Conservation (phyloP, 805 yeast genomes). For the Cyberlindnera mississippiensis region DNA sequence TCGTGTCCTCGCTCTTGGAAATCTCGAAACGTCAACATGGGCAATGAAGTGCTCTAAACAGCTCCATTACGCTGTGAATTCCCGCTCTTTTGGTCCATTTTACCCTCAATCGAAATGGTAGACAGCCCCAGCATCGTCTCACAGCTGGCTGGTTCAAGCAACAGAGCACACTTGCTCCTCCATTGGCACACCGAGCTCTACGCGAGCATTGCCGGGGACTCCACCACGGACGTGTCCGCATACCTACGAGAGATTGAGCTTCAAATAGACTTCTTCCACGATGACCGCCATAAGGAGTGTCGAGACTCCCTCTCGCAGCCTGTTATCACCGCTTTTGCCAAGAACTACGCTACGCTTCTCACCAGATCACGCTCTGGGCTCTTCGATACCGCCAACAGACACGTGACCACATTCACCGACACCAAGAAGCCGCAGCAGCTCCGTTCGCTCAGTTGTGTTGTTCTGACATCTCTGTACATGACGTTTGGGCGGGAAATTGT, state of each 20-base stretch:
- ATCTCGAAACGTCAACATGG: too few species aligned
- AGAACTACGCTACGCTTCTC: slow-evolving; percentile 23
- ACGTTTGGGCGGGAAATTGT: slow-evolving; percentile 31
- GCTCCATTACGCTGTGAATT: too few species aligned
- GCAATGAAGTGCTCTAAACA: too few species aligned
- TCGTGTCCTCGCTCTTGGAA: too few species aligned
- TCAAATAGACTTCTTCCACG: slow-evolving; percentile 20
- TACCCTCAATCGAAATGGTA: slow-evolving; percentile 1
- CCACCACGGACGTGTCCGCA: slow-evolving; percentile 1
- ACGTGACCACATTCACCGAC: slow-evolving; percentile 27
- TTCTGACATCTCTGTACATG: slow-evolving; percentile 30
- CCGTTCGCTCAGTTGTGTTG: slow-evolving; percentile 29
- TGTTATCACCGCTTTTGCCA: slow-evolving; percentile 16
- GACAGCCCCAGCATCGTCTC: slow-evolving; percentile 1
- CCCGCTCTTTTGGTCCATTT: too few species aligned
- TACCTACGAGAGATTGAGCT: slow-evolving; percentile 15
- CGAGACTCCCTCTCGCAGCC: slow-evolving; percentile 19
- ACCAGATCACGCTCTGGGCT: slow-evolving; percentile 21
- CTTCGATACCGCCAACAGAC: slow-evolving; percentile 28
- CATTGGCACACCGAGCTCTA: slow-evolving; percentile 12
- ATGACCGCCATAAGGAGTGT: slow-evolving; percentile 19
- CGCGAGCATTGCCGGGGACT: slow-evolving; percentile 4
- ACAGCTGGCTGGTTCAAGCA: slow-evolving; percentile 1
- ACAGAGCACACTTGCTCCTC: slow-evolving; percentile 11
- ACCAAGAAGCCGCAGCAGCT: slow-evolving; percentile 25